Evolutionary conservation across 2,329 filamentous ascomycete genomes (phyloP).

Genomic region (Ophiobolus disseminans): DNA sequence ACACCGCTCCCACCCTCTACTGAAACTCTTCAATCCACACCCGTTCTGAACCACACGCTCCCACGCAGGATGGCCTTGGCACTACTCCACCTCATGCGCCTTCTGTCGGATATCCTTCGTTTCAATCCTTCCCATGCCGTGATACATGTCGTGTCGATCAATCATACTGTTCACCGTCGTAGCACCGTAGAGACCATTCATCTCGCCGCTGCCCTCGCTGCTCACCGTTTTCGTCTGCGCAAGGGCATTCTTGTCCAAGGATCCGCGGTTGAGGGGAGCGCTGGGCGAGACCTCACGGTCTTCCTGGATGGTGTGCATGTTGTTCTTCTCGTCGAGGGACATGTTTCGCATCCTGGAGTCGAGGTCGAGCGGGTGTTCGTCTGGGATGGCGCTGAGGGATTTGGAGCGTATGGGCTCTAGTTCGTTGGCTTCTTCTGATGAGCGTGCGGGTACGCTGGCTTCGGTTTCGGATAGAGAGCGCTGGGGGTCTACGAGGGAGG

Average conservation of each 20-base stretch:
- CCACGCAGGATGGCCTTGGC: no score
- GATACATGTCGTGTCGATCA: conserved; percentile 54
- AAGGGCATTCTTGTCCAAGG: conserved; percentile 30
- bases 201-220: conserved; percentile 26
- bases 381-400: conserved; percentile 41
- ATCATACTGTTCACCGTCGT: conserved; percentile 47
- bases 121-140: conserved; percentile 42
- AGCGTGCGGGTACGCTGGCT: conserved; percentile 2
- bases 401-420: conserved; percentile 43
- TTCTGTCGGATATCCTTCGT: conserved; percentile 50
- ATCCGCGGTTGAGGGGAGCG: conserved; percentile 3
- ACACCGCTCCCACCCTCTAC: no score
- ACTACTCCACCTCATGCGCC: conserved; percentile 31
- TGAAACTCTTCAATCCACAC: no score
- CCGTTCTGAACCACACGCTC: no score
- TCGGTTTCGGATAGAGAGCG: conserved; percentile 38
- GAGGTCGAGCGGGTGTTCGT: conserved; percentile 30
- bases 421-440: conserved; percentile 21
- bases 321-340: conserved; percentile 14
- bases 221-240: conserved; percentile 37
- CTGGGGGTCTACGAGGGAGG: conserved; percentile 25
- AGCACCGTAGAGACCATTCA: conserved; percentile 28
- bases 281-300: conserved; percentile 9
- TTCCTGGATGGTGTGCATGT: conserved; percentile 16
- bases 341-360: conserved; percentile 33